Base-by-base conservation (phyloP, 2,329 filamentous ascomycete genomes). In the Phialocephala sp. region DNA sequence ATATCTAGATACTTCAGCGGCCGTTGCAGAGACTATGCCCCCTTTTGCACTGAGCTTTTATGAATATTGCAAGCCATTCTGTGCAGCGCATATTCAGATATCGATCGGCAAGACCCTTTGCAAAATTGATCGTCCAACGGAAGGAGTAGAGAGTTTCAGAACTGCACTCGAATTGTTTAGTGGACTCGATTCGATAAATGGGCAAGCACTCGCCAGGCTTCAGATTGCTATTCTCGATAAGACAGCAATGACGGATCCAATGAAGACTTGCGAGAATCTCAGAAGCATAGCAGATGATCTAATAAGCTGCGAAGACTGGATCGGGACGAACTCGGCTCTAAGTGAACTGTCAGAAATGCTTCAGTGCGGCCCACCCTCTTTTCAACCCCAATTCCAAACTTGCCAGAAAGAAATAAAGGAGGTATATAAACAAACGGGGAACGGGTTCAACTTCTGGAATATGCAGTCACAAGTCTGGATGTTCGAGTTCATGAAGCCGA, bases 201-300 rank as follows among this genome's bases (percentile, higher is more conserved):
- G 43, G n/a, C 43, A 47, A 47, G 43, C 43, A 47, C 43, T 47
- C 4, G 6, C 43, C 9, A 47, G 18, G 43, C 43, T 47, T 20
- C 43, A 47, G 43, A 47, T 47, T 20, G 43, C 43, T 22, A 47
- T 47, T 47, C 43, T 47, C 43, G 43, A 47, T 47, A 47, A 47
- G 43, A 20, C 15, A 47, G 43, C 43, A 20, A 47, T 47, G 43
- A 47, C 15, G n/a, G 9, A 22, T 47, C 43, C 43, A n/a, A 47
- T 47, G 43, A 47, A 47, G 43, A 22, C n/a, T 47, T 47, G 43
- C 43, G 8, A 47, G 43, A 15, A 47, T 18, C 43, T 47, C 43
- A 47, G n/a, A 47, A 20, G 43, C 8, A 47, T 47, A 9, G 43
- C 43, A 22, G 43, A 47, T 47, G 43, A 47, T 47, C 43, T 47